Evolutionary conservation across 1,139 yeast species (phyloP), one percentile per base, ranked within the genome.

Genomic region (Taphrina wiesneri): DNA sequence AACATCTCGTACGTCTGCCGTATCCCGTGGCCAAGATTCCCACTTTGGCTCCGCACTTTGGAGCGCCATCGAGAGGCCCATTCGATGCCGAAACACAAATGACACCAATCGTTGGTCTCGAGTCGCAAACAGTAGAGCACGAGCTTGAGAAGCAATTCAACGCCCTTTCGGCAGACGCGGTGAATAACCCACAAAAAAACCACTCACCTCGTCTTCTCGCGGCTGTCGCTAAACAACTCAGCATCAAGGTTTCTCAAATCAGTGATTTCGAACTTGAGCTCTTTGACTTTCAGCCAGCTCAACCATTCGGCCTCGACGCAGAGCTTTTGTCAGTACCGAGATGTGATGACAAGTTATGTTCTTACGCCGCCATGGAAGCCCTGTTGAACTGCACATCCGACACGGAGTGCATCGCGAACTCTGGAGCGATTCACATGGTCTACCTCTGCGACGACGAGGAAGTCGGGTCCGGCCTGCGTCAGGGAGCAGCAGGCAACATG

Each of bases 401-500:
- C 41, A 75, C 85, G 59, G 89, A 80, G 84, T 28, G 81, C 83
- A 77, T 85, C 80, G 71, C 89, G 86, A 73, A 75, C 13, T 88
- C 91, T 52, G 83, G 90, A 52, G 86, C 85, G 75, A 75, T 91
- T 73, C 26, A 26, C 15, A 51, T 54, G 63, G 83, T 90, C 56
- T 88, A 95, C 0, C 82, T 91, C 66, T 92, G 90, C 76, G 98
- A 92, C 75, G 96, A 90, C 76, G 98, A 92, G 77, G 99, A 92
- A 77, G 84, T 92, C 72, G 98, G 98, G 0, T 88, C 96, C 2
- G 81, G 85, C 21, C 85, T 95, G 30, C 95, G 96, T 21, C 97
- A 91, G 75, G 99, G 99, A 72, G 99, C 99, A 2, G 91, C 88
- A 73, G 91, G 97, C 2, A 87, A 92, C 59, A 86, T 92, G 74